Evolutionary conservation across 208 protist species (phyloP).

Genomic region (Novymonas esmeraldas): DNA sequence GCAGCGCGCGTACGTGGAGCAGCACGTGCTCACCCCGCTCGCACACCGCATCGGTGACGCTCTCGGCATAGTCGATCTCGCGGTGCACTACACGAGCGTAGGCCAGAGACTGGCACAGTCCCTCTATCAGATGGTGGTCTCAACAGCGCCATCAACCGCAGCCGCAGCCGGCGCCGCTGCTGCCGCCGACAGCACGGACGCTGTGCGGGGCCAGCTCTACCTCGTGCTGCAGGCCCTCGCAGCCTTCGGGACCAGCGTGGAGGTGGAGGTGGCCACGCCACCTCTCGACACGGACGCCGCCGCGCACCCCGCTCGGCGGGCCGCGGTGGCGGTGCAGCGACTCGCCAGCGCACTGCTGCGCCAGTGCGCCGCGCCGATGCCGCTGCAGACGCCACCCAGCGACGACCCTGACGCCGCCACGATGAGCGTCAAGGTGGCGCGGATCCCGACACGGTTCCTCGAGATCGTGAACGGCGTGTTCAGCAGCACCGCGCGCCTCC

Average conservation of each 20-base stretch:
- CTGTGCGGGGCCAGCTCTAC: conserved; percentile 26
- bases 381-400: conserved; percentile 24
- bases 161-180: neutral
- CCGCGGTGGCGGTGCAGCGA: conserved; percentile 26
- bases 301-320: neutral
- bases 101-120: conserved; percentile 29
- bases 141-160: conserved; percentile 6
- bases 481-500: conserved; percentile 59
- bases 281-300: conserved; percentile 7
- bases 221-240: conserved; percentile 41
- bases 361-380: conserved; percentile 33
- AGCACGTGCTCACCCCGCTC: conserved; percentile 40
- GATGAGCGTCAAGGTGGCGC: conserved; percentile 29
- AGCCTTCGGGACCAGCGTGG: conserved; percentile 42
- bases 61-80: conserved; percentile 25
- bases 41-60: conserved; percentile 28
- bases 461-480: conserved; percentile 63
- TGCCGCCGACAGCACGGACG: neutral
- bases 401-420: conserved; percentile 34
- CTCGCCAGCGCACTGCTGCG: conserved; percentile 42
- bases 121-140: conserved; percentile 35
- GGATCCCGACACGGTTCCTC: conserved; percentile 48
- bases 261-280: conserved; percentile 44
- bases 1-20: conserved; percentile 43
- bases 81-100: conserved; percentile 27